phyloP scores from a whole-genome alignment of 2,329 filamentous ascomycete species.

The Xylaria sp. region DNA sequence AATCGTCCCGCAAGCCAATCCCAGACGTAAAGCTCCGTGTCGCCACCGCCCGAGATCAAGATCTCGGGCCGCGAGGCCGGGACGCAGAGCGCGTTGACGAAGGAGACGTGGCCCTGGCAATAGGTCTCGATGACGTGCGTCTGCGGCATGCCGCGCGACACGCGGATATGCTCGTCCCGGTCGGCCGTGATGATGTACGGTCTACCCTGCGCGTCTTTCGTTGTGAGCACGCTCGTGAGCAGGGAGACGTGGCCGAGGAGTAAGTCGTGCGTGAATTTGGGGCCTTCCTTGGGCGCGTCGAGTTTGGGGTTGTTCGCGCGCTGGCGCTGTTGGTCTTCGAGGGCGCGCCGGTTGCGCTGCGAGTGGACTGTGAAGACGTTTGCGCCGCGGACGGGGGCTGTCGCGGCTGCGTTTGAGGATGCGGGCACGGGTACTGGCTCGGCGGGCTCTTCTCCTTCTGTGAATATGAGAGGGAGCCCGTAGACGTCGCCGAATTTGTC shows the following conservation, averaged over 20 bases:
- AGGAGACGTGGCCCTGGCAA: conserved; percentile 82
- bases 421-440: conserved; percentile 2
- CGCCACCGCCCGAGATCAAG: conserved; percentile 82
- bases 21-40: conserved; percentile 74
- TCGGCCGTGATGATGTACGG: conserved; percentile 53
- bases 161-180: conserved; percentile 71
- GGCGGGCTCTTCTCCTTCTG: conserved; percentile 4
- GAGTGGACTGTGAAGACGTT: conserved; percentile 60
- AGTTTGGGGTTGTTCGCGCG: conserved; percentile 22
- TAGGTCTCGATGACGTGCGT: conserved; percentile 83
- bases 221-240: conserved; percentile 68
- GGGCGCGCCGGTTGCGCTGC: conserved; percentile 54
- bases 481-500: conserved; percentile 99
- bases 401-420: conserved; percentile 15
- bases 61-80: conserved; percentile 50
- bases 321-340: conserved; percentile 51
- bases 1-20: conserved; percentile 62
- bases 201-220: conserved; percentile 36
- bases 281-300: conserved; percentile 33
- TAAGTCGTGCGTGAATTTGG: conserved; percentile 66
- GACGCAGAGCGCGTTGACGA: conserved; percentile 71
- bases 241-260: conserved; percentile 93
- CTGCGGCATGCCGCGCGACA: conserved; percentile 76
- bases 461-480: conserved; percentile 64
- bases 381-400: conserved; percentile 37